These are phyloP conservation scores for Diaporthe australafricana DNA, from an alignment of 2,329 filamentous ascomycete genomes.

Conservation along the genomic window DNA sequence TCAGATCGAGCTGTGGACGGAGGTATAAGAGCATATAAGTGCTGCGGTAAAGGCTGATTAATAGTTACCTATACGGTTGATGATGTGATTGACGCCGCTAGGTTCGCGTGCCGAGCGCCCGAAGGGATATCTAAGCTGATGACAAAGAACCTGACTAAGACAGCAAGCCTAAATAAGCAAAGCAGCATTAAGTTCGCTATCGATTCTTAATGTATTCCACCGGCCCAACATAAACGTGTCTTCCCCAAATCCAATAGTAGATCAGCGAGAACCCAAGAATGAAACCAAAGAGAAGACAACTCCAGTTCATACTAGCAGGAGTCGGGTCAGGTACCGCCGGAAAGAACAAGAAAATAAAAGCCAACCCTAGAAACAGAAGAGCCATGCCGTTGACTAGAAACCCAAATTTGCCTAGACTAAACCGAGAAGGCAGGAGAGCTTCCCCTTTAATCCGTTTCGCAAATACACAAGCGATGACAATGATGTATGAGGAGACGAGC, in stretches of 20 bases:
- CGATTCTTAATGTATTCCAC: conserved; percentile 13
- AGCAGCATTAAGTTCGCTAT: neutral
- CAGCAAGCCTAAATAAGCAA: neutral
- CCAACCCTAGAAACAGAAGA: neutral
- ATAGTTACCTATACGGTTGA: neutral
- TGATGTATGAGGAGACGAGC: neutral
- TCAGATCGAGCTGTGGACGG: neutral
- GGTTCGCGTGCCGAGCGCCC: neutral
- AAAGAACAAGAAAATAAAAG: conserved; percentile 3
- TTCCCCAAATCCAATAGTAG: conserved; percentile 19
- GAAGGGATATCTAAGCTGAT: neutral
- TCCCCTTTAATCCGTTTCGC: neutral
- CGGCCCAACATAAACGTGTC: conserved; percentile 3
- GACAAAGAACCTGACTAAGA: neutral
- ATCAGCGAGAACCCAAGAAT: conserved; percentile 7
- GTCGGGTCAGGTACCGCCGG: neutral
- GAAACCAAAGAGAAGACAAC: conserved; percentile 8
- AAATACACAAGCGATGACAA: conserved; percentile 7
- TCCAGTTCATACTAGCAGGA: conserved; percentile 14
- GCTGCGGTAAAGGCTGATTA: neutral
- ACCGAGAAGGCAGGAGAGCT: neutral
- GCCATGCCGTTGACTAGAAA: neutral
- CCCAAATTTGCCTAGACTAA: neutral
- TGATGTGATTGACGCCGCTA: conserved; percentile 6
- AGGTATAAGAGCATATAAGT: neutral